Conservation (phyloP, 1,284 basidiomycete species). For the Leccinum insigne region DNA sequence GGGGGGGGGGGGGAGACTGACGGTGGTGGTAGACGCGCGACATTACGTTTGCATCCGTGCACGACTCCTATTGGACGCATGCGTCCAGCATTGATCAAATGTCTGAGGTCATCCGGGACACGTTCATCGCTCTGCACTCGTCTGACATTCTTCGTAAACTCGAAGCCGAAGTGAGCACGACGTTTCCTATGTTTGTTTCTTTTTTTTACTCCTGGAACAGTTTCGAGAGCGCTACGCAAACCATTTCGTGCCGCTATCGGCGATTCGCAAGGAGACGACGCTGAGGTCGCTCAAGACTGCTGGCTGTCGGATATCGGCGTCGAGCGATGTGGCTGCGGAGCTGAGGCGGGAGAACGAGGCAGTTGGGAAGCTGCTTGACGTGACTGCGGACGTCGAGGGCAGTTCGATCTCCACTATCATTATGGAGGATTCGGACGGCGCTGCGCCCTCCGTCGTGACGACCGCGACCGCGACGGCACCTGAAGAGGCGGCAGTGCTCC, state of each 20-base stretch:
- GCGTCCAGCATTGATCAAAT: slow-evolving; percentile 88
- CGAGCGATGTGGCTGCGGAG: slow-evolving; percentile 39
- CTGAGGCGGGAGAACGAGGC: slow-evolving; percentile 35
- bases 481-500: slow-evolving; percentile 20
- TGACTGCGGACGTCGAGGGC: slow-evolving; percentile 24
- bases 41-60: slow-evolving; percentile 92
- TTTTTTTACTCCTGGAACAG: slow-evolving; percentile 36
- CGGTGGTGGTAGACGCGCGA: slow-evolving; percentile 50
- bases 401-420: slow-evolving; percentile 27
- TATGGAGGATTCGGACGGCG: slow-evolving; percentile 12
- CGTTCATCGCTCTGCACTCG: slow-evolving; percentile 92
- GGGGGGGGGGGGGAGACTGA: slow-evolving; percentile 7
- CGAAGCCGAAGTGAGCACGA: slow-evolving; percentile 52
- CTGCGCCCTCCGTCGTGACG: not conserved
- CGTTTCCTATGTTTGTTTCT: not conserved
- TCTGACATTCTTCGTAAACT: slow-evolving; percentile 77
- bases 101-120: slow-evolving; percentile 89
- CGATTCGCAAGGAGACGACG: slow-evolving; percentile 39
- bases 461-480: not conserved
- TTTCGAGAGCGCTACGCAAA: slow-evolving; percentile 80
- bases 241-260: slow-evolving; percentile 70
- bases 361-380: slow-evolving; percentile 22
- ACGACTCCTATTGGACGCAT: slow-evolving; percentile 99
- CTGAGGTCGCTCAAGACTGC: slow-evolving; percentile 41
- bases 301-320: slow-evolving; percentile 44